These are phyloP conservation scores for Calendula officinalis DNA, from an alignment of 129 eudicot species.

Conservation along the genomic window DNA sequence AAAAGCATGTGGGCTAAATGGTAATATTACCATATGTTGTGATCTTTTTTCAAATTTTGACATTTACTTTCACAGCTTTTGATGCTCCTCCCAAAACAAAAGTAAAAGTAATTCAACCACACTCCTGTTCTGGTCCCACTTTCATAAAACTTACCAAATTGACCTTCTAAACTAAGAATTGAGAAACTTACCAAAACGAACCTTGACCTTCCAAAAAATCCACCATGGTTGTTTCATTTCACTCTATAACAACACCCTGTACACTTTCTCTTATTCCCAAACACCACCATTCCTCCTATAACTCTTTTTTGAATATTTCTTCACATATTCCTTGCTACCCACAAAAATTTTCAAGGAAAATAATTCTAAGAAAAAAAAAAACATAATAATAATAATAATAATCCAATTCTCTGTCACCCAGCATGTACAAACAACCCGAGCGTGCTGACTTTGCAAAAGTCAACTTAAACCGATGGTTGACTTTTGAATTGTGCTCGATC, in stretches of 20 bases:
- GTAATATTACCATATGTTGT: constrained; percentile 21
- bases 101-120: constrained; percentile 57
- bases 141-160: constrained; percentile 26
- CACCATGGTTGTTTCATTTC: constrained; percentile 37
- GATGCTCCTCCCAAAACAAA: constrained; percentile 51
- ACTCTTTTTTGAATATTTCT: constrained; percentile 21
- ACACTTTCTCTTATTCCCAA: constrained; percentile 66
- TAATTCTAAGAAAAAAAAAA: constrained; percentile 14
- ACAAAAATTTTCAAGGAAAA: constrained; percentile 40
- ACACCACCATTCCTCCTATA: constrained; percentile 26
- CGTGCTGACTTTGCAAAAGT: constrained; percentile 41
- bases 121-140: constrained; percentile 36
- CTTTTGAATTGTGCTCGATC: not conserved
- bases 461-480: constrained; percentile 27
- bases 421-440: constrained; percentile 47
- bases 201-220: constrained; percentile 33
- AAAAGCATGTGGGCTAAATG: constrained; percentile 18
- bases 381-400: constrained; percentile 24
- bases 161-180: constrained; percentile 15
- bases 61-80: constrained; percentile 74
- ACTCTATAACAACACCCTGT: constrained; percentile 54
- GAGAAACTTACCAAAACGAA: not conserved
- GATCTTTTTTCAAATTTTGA: constrained; percentile 30
- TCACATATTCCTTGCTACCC: constrained; percentile 48
- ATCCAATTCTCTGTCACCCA: constrained; percentile 35